These are phyloP conservation scores for Punica granatum DNA, from an alignment of 345 rosid species.

Conservation along the genomic window DNA sequence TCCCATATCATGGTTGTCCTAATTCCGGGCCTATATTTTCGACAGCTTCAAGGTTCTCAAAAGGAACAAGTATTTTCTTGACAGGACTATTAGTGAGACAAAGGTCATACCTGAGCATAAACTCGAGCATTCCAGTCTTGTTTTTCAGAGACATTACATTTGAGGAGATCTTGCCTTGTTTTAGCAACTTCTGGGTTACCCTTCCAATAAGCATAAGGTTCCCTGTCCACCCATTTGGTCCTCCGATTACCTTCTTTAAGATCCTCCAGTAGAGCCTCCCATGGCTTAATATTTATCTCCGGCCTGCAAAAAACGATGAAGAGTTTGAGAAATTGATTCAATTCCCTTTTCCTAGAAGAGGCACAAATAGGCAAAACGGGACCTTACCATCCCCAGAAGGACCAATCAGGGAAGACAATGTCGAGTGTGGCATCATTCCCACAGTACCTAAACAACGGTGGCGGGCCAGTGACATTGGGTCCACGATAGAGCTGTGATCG, in stretches of 20 bases:
- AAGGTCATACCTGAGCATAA: constrained; percentile 44
- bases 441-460: constrained; percentile 71
- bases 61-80: too few species aligned
- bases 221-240: constrained; percentile 51
- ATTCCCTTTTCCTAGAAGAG: background rate
- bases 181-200: constrained; percentile 76
- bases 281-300: constrained; percentile 66
- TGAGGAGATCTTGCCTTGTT: constrained; percentile 64
- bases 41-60: too few species aligned
- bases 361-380: background rate
- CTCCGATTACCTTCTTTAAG: constrained; percentile 45
- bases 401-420: constrained; percentile 85
- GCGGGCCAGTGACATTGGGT: constrained; percentile 38
- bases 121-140: constrained; percentile 93
- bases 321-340: background rate
- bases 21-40: too few species aligned
- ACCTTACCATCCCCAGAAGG: constrained; percentile 88
- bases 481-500: constrained; percentile 20
- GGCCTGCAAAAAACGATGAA: constrained; percentile 32
- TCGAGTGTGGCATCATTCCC: constrained; percentile 44
- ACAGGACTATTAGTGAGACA: background rate
- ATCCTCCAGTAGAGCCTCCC: constrained; percentile 45
- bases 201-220: constrained; percentile 83
- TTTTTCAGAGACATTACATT: constrained; percentile 52
- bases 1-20: background rate